A percentile compares a stretch with the other conserved stretches of the same genome.
These are phyloP conservation scores for Tanacetum coccineum DNA, from an alignment of 129 eudicot genomes.

Conservation along the genomic window DNA sequence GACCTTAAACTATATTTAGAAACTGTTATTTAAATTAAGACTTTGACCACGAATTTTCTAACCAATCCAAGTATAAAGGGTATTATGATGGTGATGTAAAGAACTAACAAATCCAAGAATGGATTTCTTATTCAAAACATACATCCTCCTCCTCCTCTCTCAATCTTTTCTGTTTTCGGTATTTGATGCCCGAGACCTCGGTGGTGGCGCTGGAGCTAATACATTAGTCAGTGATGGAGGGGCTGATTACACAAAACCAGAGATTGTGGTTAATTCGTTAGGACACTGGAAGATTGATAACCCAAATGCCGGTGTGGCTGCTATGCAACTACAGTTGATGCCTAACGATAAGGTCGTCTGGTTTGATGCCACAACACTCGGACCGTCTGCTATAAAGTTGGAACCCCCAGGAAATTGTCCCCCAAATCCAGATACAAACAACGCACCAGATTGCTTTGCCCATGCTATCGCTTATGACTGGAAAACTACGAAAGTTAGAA, in stretches of 20 bases:
- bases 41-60: constrained; percentile 21
- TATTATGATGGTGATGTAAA: constrained; percentile 9
- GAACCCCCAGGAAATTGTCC: constrained; percentile 42
- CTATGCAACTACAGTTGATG: constrained; percentile 89
- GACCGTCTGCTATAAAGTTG: constrained; percentile 41
- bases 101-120: constrained; percentile 6
- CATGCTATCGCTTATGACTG: constrained; percentile 67
- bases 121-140: constrained; percentile 26
- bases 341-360: constrained; percentile 59
- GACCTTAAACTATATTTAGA: constrained; percentile 24
- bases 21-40: background rate
- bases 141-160: constrained; percentile 11
- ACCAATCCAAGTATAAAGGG: constrained; percentile 21
- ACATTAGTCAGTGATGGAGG: background rate
- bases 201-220: constrained; percentile 1
- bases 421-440: constrained; percentile 16
- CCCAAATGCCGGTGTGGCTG: constrained; percentile 54
- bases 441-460: constrained; percentile 56
- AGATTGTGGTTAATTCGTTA: constrained; percentile 15
- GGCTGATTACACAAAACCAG: constrained; percentile 26
- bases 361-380: constrained; percentile 68
- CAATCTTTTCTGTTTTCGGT: constrained; percentile 7
- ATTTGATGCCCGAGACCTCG: constrained; percentile 19
- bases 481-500: constrained; percentile 34
- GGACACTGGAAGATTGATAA: constrained; percentile 47